A percentile compares a stretch with the other conserved stretches of the same genome.
phyloP scores from a whole-genome alignment of 805 yeast species.

The Priceomyces carsonii region DNA sequence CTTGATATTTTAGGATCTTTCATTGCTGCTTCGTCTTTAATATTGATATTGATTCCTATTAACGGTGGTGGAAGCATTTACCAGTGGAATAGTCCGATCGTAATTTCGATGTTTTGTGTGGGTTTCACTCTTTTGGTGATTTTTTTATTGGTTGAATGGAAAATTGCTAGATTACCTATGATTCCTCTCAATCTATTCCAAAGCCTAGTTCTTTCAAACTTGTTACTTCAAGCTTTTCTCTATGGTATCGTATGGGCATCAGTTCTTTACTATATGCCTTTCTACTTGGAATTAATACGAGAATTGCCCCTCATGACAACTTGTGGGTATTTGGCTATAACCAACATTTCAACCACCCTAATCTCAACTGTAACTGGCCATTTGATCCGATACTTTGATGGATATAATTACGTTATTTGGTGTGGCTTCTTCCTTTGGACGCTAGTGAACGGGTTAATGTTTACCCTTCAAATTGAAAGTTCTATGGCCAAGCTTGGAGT shows the following conservation, averaged over 20 bases:
- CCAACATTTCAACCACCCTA: too few species aligned
- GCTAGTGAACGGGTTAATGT: constrained; percentile 19
- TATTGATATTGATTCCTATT: constrained; percentile 52
- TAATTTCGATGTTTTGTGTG: constrained; percentile 33
- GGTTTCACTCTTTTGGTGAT: constrained; percentile 24
- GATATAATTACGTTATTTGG: constrained; percentile 39
- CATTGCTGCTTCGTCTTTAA: constrained; percentile 44
- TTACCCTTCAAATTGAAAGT: constrained; percentile 19
- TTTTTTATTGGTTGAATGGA: constrained; percentile 27
- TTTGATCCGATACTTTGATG: constrained; percentile 40
- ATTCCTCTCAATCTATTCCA: constrained; percentile 26
- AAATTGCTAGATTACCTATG: constrained; percentile 30
- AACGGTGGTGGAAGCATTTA: constrained; percentile 62
- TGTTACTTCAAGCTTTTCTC: constrained; percentile 23
- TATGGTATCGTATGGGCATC: constrained; percentile 27
- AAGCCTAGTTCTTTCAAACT: constrained; percentile 16
- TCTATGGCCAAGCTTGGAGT: constrained; percentile 14
- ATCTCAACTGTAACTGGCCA: constrained; percentile 46
- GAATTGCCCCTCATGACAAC: too few species aligned
- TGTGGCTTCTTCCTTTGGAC: constrained; percentile 27
- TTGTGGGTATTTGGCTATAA: too few species aligned
- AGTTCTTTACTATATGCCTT: constrained; percentile 21
- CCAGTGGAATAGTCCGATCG: constrained; percentile 49
- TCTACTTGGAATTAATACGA: constrained; percentile 22
- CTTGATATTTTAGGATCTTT: constrained; percentile 57